Evolutionary conservation across 2,329 filamentous ascomycete genomes (phyloP).

Genomic region (Helotiales sp.): DNA sequence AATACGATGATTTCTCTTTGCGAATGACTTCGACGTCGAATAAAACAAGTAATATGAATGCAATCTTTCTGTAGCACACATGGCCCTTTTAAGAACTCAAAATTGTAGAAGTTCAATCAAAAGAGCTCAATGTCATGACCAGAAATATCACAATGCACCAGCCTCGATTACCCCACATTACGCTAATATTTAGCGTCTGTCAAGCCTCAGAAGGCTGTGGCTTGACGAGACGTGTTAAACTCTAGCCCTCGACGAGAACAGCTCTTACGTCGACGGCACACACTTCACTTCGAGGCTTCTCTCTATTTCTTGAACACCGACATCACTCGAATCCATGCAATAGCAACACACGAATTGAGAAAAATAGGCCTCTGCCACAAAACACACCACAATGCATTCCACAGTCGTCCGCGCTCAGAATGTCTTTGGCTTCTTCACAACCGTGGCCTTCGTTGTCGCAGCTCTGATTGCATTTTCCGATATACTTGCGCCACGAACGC

Average conservation of each 20-base stretch:
- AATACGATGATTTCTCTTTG: neutral
- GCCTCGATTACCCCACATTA: conserved; percentile 21
- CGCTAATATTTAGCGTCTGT: conserved; percentile 5
- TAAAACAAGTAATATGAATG: neutral
- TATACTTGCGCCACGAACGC: conserved; percentile 70
- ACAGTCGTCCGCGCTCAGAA: conserved; percentile 84
- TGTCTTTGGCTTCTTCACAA: conserved; percentile 98
- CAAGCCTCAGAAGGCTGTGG: conserved; percentile 19
- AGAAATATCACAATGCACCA: conserved; percentile 1
- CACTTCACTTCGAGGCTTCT: neutral
- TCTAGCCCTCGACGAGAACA: conserved; percentile 5
- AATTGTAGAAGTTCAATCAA: too few species aligned
- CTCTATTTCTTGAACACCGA: neutral
- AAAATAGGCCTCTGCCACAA: conserved; percentile 6
- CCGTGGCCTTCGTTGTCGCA: conserved; percentile 82
- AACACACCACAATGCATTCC: conserved; percentile 72
- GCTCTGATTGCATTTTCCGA: conserved; percentile 82
- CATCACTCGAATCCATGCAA: neutral
- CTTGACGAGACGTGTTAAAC: conserved; percentile 33
- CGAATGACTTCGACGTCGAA: too few species aligned
- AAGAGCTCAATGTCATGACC: neutral
- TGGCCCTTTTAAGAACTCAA: too few species aligned
- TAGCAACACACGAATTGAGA: neutral
- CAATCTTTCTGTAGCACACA: too few species aligned
- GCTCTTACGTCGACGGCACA: neutral